These are phyloP conservation scores for Pichia sp. DNA, from an alignment of 1,139 yeast species.

Conservation along the genomic window DNA sequence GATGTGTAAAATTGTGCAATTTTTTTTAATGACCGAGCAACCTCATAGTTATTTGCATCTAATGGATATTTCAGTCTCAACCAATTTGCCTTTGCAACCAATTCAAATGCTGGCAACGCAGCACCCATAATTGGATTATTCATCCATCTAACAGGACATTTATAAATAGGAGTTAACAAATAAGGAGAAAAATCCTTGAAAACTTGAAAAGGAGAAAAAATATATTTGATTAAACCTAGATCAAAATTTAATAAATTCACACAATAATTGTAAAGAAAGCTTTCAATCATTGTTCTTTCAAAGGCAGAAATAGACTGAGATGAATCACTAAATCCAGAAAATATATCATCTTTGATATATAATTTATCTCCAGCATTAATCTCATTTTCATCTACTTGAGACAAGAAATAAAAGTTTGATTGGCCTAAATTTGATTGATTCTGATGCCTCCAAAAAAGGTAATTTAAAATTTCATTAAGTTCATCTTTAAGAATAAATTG, in stretches of 20 bases:
- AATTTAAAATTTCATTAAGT: neutral
- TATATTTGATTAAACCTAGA: constrained; percentile 2
- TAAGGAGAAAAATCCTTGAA: constrained; percentile 13
- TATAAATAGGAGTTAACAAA: constrained; percentile 12
- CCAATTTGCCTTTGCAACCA: constrained; percentile 19
- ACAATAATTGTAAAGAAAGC: constrained; percentile 27
- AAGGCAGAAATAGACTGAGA: constrained; percentile 11
- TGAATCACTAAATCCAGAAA: neutral
- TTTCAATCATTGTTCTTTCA: constrained; percentile 27
- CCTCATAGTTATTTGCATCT: neutral
- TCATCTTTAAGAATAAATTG: neutral
- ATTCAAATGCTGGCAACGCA: constrained; percentile 14
- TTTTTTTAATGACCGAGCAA: constrained; percentile 5
- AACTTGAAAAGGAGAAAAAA: constrained; percentile 21
- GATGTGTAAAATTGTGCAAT: constrained; percentile 11
- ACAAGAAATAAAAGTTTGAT: too few relatives aligned
- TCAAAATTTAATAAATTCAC: constrained; percentile 22
- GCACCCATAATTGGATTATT: constrained; percentile 23
- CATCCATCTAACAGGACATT: constrained; percentile 20
- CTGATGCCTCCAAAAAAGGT: too few relatives aligned
- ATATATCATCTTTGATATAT: neutral
- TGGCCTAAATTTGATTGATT: too few relatives aligned
- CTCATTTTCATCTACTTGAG: neutral
- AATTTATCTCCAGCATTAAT: neutral
- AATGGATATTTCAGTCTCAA: constrained; percentile 13